A percentile compares a stretch with the other conserved stretches of the same genome.
These are phyloP conservation scores for Melanogaster broomeanus DNA, from an alignment of 768 basidiomycete genomes.

Conservation along the genomic window DNA sequence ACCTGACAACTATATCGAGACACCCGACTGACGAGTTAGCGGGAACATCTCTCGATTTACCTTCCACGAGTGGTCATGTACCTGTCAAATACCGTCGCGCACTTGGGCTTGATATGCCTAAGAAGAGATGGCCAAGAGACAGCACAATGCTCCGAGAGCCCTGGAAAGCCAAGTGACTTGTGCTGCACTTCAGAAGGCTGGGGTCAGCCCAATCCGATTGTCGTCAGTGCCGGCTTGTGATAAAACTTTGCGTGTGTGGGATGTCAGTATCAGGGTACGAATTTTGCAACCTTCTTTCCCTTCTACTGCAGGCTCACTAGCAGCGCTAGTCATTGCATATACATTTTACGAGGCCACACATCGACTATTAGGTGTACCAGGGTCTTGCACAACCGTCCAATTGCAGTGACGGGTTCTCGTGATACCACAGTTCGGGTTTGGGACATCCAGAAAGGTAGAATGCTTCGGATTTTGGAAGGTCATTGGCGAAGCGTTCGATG, in stretches of 20 bases:
- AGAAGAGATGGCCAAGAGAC: conserved; percentile 24
- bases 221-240: conserved; percentile 95
- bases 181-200: conserved; percentile 81
- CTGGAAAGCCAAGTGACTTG: conserved; percentile 47
- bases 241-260: conserved; percentile 90
- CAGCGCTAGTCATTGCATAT: conserved; percentile 58
- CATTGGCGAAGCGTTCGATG: conserved; percentile 85
- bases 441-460: conserved; percentile 83
- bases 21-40: conserved; percentile 6
- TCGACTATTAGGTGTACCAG: conserved; percentile 92
- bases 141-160: conserved; percentile 8
- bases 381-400: conserved; percentile 81
- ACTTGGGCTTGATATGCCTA: conserved; percentile 44
- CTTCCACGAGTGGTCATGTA: conserved; percentile 24
- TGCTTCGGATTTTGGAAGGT: conserved; percentile 67
- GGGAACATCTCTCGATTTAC: neutral
- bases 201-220: conserved; percentile 81
- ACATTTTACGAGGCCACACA: conserved; percentile 79
- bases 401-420: conserved; percentile 89
- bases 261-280: conserved; percentile 79
- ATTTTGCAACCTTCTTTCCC: neutral
- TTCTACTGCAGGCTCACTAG: conserved; percentile 5
- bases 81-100: conserved; percentile 45
- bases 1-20: conserved; percentile 8
- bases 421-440: conserved; percentile 88